These are phyloP conservation scores for Tetrapisispora iriomotensis DNA, from an alignment of 805 yeast genomes.

Conservation along the genomic window DNA sequence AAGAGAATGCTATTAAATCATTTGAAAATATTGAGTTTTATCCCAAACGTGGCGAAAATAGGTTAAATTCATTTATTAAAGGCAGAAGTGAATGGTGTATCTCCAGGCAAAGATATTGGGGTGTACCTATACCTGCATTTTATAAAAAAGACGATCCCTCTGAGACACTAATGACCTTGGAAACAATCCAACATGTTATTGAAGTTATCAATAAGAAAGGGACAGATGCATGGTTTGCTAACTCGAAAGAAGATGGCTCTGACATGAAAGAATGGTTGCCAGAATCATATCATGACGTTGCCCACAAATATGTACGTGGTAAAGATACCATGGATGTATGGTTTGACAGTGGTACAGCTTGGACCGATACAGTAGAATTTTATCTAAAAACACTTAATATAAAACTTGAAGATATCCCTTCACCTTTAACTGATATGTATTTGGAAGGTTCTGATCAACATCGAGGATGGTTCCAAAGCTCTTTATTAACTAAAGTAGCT, in stretches of 20 bases:
- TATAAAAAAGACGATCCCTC: slow-evolving; percentile 46
- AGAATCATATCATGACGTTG: slow-evolving; percentile 32
- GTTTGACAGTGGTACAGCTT: slow-evolving; percentile 95
- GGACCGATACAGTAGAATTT: slow-evolving; percentile 42
- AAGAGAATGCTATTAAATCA: slow-evolving; percentile 49
- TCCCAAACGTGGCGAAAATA: slow-evolving; percentile 63
- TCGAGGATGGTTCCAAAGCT: slow-evolving; percentile 98
- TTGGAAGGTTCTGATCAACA: slow-evolving; percentile 98
- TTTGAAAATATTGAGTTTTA: slow-evolving; percentile 54
- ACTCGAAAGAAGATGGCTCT: slow-evolving; percentile 31
- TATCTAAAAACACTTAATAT: slow-evolving; percentile 30
- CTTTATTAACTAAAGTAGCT: slow-evolving; percentile 69
- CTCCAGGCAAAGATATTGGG: slow-evolving; percentile 94
- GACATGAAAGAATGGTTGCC: slow-evolving; percentile 62
- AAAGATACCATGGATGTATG: slow-evolving; percentile 96
- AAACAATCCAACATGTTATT: slow-evolving; percentile 49
- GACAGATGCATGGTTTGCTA: slow-evolving; percentile 71
- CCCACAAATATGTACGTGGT: slow-evolving; percentile 47
- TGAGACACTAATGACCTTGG: slow-evolving; percentile 52
- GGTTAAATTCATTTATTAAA: slow-evolving; percentile 62
- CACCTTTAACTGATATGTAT: slow-evolving; percentile 65
- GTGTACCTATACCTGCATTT: slow-evolving; percentile 91
- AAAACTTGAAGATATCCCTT: slow-evolving; percentile 21
- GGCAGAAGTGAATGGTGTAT: slow-evolving; percentile 95
- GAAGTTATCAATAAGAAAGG: slow-evolving; percentile 47